These are phyloP conservation scores for Gracilaria gracilis DNA, from an alignment of 23 red algal genomes.

Conservation along the genomic window DNA sequence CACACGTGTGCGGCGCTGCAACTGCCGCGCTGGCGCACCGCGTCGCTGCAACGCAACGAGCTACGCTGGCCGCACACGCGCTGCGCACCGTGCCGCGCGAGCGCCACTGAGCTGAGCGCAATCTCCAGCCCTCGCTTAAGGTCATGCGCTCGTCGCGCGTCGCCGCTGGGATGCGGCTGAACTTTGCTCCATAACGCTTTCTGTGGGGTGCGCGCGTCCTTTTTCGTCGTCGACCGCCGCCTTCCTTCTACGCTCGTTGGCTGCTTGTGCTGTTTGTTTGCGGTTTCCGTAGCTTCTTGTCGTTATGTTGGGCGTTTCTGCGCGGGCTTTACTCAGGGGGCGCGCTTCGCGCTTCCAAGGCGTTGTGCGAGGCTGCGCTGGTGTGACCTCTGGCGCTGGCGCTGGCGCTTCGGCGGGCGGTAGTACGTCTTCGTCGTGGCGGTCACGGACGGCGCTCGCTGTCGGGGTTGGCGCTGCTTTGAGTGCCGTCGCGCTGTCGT, in stretches of 20 bases:
- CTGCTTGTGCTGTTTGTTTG: too few relatives aligned
- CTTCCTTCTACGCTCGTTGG: neutral
- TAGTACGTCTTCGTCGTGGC: neutral
- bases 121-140: constrained; percentile 2
- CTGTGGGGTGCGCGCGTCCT: neutral
- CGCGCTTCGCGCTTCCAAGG: neutral
- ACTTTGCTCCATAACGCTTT: too few relatives aligned
- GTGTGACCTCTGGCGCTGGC: neutral
- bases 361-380: neutral
- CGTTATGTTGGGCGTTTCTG: neutral
- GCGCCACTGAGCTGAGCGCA: neutral
- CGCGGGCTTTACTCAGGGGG: neutral
- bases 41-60: neutral
- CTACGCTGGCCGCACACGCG: constrained; percentile 32
- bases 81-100: constrained; percentile 7
- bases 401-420: neutral
- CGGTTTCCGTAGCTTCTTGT: neutral
- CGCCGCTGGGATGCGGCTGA: too few relatives aligned
- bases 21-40: neutral
- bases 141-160: neutral
- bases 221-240: neutral
- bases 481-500: neutral
- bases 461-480: neutral
- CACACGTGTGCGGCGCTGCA: neutral
- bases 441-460: neutral